phyloP scores from a whole-genome alignment of 1,284 basidiomycete genomes.

The Melanopsichium pennsylvanicum region DNA sequence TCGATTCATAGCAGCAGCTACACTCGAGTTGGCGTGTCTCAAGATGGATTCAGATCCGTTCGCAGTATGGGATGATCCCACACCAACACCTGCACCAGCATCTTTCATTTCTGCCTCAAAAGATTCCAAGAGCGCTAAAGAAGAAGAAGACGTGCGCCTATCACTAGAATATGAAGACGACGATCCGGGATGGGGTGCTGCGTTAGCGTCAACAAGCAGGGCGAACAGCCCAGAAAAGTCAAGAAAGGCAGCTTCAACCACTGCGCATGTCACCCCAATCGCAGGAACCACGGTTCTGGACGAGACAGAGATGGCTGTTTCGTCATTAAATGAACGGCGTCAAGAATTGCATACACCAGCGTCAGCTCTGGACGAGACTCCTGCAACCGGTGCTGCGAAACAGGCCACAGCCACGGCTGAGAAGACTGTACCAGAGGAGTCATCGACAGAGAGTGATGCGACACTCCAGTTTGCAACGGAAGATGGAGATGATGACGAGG shows the following conservation, averaged over 20 bases:
- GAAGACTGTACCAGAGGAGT: background rate
- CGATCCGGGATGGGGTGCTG: conserved; percentile 37
- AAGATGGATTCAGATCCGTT: conserved; percentile 44
- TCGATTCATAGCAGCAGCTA: too few species aligned
- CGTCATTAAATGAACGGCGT: too few species aligned
- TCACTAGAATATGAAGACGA: conserved; percentile 32
- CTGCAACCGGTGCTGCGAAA: background rate
- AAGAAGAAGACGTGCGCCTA: conserved; percentile 6
- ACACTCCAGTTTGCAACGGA: background rate
- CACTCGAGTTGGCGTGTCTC: too few species aligned
- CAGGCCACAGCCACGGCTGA: background rate
- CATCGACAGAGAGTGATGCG: background rate
- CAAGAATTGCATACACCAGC: background rate
- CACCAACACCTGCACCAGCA: conserved; percentile 11
- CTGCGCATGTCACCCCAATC: background rate
- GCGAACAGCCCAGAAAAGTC: conserved; percentile 31
- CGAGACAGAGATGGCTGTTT: background rate
- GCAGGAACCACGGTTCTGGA: background rate
- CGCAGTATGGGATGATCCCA: conserved; percentile 39
- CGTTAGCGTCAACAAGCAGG: conserved; percentile 19
- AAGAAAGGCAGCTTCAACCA: conserved; percentile 8
- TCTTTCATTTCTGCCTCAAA: background rate
- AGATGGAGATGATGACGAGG: conserved; percentile 1
- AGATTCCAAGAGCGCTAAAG: background rate
- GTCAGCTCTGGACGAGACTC: background rate